A percentile compares a stretch with the other conserved stretches of the same genome.
Conservation (phyloP, 805 yeast genomes). For the Starmerella bombicola region DNA sequence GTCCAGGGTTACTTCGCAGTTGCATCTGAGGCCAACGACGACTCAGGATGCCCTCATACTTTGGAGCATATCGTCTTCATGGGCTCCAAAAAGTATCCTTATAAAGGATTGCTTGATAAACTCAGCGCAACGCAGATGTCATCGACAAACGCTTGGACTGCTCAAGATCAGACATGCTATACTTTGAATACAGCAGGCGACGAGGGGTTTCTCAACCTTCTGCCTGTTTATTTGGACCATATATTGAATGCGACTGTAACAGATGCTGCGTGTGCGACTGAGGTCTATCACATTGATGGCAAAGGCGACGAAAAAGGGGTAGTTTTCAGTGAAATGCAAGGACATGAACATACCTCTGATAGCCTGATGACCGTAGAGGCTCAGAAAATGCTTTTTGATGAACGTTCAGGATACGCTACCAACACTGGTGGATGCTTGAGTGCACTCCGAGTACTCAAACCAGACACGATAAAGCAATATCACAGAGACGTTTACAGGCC, state of each 20-base stretch:
- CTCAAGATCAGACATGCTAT: constrained; percentile 88
- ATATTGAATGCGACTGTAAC: constrained; percentile 71
- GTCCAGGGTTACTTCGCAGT: constrained; percentile 90
- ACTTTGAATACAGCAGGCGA: constrained; percentile 89
- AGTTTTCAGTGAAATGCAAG: constrained; percentile 95
- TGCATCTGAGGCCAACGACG: constrained; percentile 79
- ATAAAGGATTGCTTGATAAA: constrained; percentile 79
- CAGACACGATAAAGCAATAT: constrained; percentile 61
- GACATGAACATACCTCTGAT: constrained; percentile 67
- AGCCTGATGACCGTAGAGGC: constrained; percentile 35
- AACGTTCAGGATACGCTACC: constrained; percentile 68
- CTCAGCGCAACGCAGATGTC: constrained; percentile 76
- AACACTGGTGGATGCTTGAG: constrained; percentile 88
- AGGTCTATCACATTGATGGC: constrained; percentile 90
- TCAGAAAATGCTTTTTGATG: constrained; percentile 30
- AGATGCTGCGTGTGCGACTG: constrained; percentile 83
- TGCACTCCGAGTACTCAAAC: constrained; percentile 60
- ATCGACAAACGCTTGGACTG: constrained; percentile 93
- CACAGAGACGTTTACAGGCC: constrained; percentile 66
- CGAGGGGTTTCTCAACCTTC: constrained; percentile 74
- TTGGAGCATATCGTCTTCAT: constrained; percentile 85
- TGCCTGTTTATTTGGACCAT: constrained; percentile 88
- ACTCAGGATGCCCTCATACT: constrained; percentile 91
- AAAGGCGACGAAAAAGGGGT: constrained; percentile 88
- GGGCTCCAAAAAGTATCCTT: constrained; percentile 85